Base-by-base conservation (phyloP, 2,329 filamentous ascomycete genomes). In the Pestalotiopsis fici region DNA sequence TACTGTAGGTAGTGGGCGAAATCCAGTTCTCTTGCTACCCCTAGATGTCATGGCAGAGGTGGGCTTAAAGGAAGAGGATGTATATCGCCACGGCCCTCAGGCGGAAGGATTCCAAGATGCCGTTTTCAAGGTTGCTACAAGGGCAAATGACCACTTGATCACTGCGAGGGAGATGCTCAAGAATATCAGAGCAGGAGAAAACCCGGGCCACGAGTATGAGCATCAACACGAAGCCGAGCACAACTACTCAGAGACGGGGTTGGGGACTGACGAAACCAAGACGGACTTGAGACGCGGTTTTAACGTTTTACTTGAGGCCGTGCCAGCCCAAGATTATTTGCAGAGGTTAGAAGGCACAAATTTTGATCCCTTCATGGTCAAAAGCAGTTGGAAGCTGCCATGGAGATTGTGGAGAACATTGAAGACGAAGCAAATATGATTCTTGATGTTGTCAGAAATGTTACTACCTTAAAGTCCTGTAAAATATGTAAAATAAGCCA, bases 71-170 rank as follows among this genome's bases (percentile, higher is more conserved):
- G 95, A 98, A 77, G 96, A 99, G 77, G 93, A 97, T 56, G 91
- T 99, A 0, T 93, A 97, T 68, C 88, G 95, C 9, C 86, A 90
- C 55, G 95, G 95, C 0, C 90, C 92, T 0, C 82, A 88, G n/a
- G 95, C 95, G 0, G 85, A 89, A 0, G 95, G 95, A 0, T 84
- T 98, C 21, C 90, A 92, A 69, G 95, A 99, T 78, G 95, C 95
- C 3, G 89, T 98, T 0, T 99, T 98, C 79, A 87, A 89, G 3
- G 93, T 99, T 15, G 96, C 96, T 0, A 99, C 96, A 0, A 88
- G 95, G 47, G 96, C 96, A 6, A 97, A 97, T 75, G 96, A 99
- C 77, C 96, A 99, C 79, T 84, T 99, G 39, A 97, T 98, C 72
- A 98, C 95, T 0, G 95, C 93, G 2, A 86, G 94, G 68, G 93